Evolutionary conservation across 2,329 filamentous ascomycete genomes (phyloP), one percentile per base, ranked within the genome.

Genomic region (Colletotrichum liriopes): DNA sequence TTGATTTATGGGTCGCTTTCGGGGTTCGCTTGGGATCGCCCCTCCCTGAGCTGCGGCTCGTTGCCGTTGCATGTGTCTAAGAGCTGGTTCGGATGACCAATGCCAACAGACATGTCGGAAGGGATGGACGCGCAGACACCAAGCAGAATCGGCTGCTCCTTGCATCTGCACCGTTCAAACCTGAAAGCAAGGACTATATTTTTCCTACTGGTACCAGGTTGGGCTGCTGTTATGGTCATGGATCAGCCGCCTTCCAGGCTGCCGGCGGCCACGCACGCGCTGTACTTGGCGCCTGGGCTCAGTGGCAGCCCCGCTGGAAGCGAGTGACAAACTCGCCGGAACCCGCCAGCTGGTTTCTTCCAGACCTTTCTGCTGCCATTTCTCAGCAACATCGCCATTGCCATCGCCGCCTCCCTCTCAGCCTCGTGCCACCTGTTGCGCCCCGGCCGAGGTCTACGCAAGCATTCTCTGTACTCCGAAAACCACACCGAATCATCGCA

Each of bases 291-390:
- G 60, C 47, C 52, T 49, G n/a, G 5, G 23, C n/a, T 59, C 45
- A 64, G 65, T 32, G 54, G 65, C 23, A 23, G 70, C 70, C 66
- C 66, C 70, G 59, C 70, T 65, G 65, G 49, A 45, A 56, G 59
- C 54, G 43, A 47, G 49, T 58, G 60, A 51, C 66, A 47, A 49
- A 69, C 56, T 63, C 35, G 51, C 59, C 61, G 56, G 65, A 65
- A 62, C 51, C 54, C 61, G 58, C 67, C 56, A 71, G 45, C 71
- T 73, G 71, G 71, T 58, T 45, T 58, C 56, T 73, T 73, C 71
- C 71, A 73, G 71, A 71, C 67, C 32, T 37, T 73, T 72, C 71
- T 37, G 49, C 71, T 14, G 62, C 35, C 29, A 67, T 73, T 73
- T 67, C 56, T 73, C 71, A 73, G 47, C 71, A 71, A 58, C 67